Conservation (phyloP, 768 basidiomycete species). For the Cantharellus cinnabarinus region DNA sequence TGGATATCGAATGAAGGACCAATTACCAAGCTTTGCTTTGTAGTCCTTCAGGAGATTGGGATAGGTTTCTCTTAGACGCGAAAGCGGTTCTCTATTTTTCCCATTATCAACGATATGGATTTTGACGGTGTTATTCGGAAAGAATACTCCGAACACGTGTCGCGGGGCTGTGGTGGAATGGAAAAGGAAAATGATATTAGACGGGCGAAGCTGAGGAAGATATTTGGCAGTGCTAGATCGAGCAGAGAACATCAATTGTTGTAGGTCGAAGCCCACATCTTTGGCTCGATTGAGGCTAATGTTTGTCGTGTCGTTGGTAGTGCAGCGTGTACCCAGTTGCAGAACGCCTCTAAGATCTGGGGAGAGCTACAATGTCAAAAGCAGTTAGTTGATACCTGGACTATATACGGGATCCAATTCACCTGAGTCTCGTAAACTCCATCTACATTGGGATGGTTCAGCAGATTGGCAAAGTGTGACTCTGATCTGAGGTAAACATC, state of each 20-base stretch:
- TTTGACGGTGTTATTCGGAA: slow-evolving; percentile 45
- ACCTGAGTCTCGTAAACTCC: slow-evolving; percentile 91
- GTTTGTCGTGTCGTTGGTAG: slow-evolving; percentile 32
- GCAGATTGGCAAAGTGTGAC: slow-evolving; percentile 80
- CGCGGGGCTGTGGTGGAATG: slow-evolving; percentile 58
- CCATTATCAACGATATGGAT: slow-evolving; percentile 85
- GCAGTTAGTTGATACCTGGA: not conserved
- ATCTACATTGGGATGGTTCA: slow-evolving; percentile 85
- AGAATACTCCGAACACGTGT: slow-evolving; percentile 77
- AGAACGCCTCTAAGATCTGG: slow-evolving; percentile 63
- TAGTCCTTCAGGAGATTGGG: slow-evolving; percentile 36
- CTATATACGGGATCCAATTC: slow-evolving; percentile 7
- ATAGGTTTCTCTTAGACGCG: slow-evolving; percentile 59
- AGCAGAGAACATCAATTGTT: slow-evolving; percentile 49
- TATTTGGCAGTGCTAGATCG: slow-evolving; percentile 33
- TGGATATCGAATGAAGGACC: slow-evolving; percentile 40
- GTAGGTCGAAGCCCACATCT: slow-evolving; percentile 61
- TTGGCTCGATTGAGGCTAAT: slow-evolving; percentile 69
- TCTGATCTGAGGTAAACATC: slow-evolving; percentile 65
- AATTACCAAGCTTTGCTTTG: slow-evolving; percentile 20
- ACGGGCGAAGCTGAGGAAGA: slow-evolving; percentile 20
- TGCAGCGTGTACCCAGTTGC: slow-evolving; percentile 67
- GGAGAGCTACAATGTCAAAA: slow-evolving; percentile 36
- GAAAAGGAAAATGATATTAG: slow-evolving; percentile 74
- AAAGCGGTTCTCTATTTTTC: slow-evolving; percentile 61